These are phyloP conservation scores for Cucumis melo DNA, from an alignment of 306 rosid species.

Conservation along the genomic window DNA sequence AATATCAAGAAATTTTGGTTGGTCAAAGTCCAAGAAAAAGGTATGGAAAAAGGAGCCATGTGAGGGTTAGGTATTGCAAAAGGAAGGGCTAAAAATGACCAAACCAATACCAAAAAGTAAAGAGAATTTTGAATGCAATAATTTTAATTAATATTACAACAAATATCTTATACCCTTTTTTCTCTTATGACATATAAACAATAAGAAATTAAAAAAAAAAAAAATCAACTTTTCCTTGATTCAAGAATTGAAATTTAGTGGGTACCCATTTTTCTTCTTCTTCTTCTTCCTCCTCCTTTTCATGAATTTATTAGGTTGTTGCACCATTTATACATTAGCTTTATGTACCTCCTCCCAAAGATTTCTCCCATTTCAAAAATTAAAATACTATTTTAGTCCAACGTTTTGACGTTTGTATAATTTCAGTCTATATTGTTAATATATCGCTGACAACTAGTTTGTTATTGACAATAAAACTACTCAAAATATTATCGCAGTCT, in stretches of 20 bases:
- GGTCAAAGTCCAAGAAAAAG: background rate
- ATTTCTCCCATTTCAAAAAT: no score
- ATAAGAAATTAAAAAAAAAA: background rate
- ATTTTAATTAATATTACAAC: background rate
- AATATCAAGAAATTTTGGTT: background rate
- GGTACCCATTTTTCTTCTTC: background rate
- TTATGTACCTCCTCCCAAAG: no score
- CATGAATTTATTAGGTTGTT: constrained; percentile 7
- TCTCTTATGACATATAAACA: background rate
- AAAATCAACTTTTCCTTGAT: background rate
- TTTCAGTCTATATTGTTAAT: no score
- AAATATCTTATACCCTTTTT: background rate
- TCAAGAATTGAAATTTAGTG: background rate
- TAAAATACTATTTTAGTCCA: no score
- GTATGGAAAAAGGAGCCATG: background rate
- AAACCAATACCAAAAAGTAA: background rate
- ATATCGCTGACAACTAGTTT: no score
- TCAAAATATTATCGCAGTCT: no score
- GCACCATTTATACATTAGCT: background rate
- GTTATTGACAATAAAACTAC: no score
- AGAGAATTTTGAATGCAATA: background rate
- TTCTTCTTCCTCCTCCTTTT: background rate
- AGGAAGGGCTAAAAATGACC: background rate
- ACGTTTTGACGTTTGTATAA: no score
- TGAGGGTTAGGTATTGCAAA: constrained; percentile 2